Evolutionary conservation across 441 rosid species (phyloP).

Genomic region (Croton setiger): DNA sequence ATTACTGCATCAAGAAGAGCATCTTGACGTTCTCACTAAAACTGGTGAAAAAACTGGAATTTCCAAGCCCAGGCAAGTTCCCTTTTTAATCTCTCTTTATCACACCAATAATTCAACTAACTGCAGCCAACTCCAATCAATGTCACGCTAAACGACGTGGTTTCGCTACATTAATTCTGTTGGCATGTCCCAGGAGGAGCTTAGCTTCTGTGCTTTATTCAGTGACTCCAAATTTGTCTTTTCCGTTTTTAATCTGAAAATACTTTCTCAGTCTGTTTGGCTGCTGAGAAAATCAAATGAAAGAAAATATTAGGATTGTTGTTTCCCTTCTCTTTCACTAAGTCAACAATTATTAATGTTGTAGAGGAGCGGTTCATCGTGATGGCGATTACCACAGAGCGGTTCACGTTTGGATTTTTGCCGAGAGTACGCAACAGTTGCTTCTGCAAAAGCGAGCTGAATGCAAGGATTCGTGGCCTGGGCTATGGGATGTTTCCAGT

Average conservation of each 20-base stretch:
- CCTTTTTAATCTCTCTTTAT: neutral
- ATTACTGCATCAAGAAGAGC: slow-evolving; percentile 34
- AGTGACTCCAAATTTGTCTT: neutral
- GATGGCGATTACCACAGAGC: slow-evolving; percentile 92
- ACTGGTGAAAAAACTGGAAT: slow-evolving; percentile 64
- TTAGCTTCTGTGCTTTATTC: too few species aligned
- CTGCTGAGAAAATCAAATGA: neutral
- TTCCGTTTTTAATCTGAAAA: neutral
- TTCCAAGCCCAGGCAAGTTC: slow-evolving; percentile 66
- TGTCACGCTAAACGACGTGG: neutral
- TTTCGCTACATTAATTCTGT: too few species aligned
- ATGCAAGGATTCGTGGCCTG: slow-evolving; percentile 83
- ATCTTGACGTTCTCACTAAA: slow-evolving; percentile 64
- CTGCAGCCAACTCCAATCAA: neutral
- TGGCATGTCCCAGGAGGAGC: too few species aligned
- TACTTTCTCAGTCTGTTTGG: neutral
- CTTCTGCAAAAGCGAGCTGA: slow-evolving; percentile 76
- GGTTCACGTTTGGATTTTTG: slow-evolving; percentile 83
- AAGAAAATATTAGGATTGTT: neutral
- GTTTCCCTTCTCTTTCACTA: neutral
- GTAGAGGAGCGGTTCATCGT: slow-evolving; percentile 66
- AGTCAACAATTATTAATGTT: too few species aligned
- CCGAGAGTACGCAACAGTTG: slow-evolving; percentile 69
- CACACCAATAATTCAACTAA: neutral
- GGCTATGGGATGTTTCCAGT: slow-evolving; percentile 87